Percentiles rank a stretch among this genome's conserved stretches.
Evolutionary conservation across 2,329 filamentous ascomycete species (phyloP).

Genomic region (Fusarium nanum): DNA sequence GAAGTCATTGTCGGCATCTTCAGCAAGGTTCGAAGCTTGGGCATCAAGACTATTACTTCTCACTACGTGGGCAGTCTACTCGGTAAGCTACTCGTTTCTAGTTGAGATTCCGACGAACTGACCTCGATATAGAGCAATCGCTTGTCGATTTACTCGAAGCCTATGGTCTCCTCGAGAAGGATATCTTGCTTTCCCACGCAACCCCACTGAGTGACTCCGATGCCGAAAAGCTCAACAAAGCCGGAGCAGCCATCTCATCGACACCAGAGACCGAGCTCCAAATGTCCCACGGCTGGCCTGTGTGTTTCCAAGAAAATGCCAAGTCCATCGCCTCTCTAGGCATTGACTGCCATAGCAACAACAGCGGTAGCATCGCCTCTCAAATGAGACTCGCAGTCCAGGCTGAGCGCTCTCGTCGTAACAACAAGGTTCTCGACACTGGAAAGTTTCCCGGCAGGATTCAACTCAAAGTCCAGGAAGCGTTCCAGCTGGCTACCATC

Average conservation of each 20-base stretch:
- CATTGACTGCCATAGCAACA: conserved; percentile 13
- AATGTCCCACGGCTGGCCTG: conserved; percentile 17
- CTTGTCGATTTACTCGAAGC: neutral
- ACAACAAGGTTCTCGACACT: neutral
- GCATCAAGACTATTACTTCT: conserved; percentile 13
- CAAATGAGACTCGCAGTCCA: conserved; percentile 17
- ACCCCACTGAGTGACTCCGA: conserved; percentile 11
- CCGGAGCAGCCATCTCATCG: neutral
- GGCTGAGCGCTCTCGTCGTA: conserved; percentile 7
- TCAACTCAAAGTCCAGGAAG: neutral
- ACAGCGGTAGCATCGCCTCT: neutral
- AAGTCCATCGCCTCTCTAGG: conserved; percentile 4
- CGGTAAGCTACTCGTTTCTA: neutral
- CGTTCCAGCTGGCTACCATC: conserved; percentile 10
- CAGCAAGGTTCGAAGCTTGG: neutral
- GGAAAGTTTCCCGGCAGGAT: neutral
- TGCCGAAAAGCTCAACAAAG: neutral
- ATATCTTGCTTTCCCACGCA: conserved; percentile 15
- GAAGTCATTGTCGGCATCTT: neutral
- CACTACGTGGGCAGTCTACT: conserved; percentile 9
- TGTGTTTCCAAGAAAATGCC: conserved; percentile 17
- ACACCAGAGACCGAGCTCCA: conserved; percentile 17
- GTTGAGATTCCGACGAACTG: fast-evolving
- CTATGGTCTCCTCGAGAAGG: neutral
- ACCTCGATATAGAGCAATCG: neutral